Evolutionary conservation across 208 protist genomes (phyloP).

Genomic region (Kentomonas sorsogonicus): DNA sequence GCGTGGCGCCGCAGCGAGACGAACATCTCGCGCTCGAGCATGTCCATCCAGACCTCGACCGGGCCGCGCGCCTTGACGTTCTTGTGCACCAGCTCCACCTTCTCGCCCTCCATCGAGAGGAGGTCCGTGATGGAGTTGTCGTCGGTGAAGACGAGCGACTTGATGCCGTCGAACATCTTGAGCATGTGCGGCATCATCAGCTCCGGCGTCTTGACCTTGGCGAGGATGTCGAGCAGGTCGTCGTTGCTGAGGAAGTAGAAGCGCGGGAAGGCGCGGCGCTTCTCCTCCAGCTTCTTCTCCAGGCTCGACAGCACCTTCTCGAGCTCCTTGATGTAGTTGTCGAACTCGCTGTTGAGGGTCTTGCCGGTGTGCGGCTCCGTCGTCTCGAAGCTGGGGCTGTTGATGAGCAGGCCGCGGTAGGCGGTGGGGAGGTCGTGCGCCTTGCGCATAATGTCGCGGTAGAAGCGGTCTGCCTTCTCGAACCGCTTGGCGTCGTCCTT

Average conservation of each 20-base stretch:
- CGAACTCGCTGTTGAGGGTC: constrained; percentile 77
- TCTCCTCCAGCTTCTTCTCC: constrained; percentile 95
- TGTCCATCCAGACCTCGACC: constrained; percentile 95
- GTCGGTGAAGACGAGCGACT: constrained; percentile 70
- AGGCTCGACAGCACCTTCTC: constrained; percentile 93
- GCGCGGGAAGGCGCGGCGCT: constrained; percentile 93
- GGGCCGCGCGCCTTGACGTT: constrained; percentile 92
- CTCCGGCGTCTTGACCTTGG: constrained; percentile 96
- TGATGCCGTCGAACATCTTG: constrained; percentile 97
- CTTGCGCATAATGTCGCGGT: constrained; percentile 93
- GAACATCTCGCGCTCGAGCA: constrained; percentile 94
- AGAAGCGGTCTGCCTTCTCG: constrained; percentile 91
- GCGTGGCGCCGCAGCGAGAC: constrained; percentile 81
- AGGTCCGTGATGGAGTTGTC: constrained; percentile 89
- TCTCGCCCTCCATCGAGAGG: constrained; percentile 88
- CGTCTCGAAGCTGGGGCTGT: constrained; percentile 69
- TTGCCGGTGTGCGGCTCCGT: constrained; percentile 34
- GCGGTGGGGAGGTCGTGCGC: constrained; percentile 89
- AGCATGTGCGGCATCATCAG: constrained; percentile 96
- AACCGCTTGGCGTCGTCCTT: constrained; percentile 95
- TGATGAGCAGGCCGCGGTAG: constrained; percentile 86
- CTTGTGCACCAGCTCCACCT: constrained; percentile 89
- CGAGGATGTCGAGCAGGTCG: constrained; percentile 97
- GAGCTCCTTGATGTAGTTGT: constrained; percentile 89
- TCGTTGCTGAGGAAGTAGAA: constrained; percentile 97